Evolutionary conservation across 2,329 filamentous ascomycete species (phyloP).

Genomic region (Pseudopyrenochaeta lycopersici): DNA sequence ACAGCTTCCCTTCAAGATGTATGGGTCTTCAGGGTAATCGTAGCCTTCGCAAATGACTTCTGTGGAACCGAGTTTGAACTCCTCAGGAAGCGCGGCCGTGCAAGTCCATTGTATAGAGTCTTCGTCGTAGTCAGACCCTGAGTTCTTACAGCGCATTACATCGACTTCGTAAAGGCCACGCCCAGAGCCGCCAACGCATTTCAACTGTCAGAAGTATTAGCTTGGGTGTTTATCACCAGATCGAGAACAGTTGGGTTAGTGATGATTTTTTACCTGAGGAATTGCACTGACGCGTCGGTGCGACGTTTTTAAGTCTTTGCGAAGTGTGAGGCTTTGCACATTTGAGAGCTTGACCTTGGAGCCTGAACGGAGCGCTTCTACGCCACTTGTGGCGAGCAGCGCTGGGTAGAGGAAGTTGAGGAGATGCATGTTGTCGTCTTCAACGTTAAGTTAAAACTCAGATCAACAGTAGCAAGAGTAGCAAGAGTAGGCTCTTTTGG

Average conservation of each 20-base stretch:
- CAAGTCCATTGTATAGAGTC: conserved; percentile 95
- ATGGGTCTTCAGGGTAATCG: conserved; percentile 75
- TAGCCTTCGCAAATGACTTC: conserved; percentile 96
- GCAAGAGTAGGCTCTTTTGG: background rate
- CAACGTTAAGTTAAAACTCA: background rate
- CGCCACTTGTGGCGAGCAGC: conserved; percentile 41
- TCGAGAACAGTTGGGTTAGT: background rate
- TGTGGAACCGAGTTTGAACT: conserved; percentile 80
- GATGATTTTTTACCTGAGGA: conserved; percentile 58
- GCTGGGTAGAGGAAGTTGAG: conserved; percentile 41
- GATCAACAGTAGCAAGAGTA: background rate
- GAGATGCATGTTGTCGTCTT: conserved; percentile 36
- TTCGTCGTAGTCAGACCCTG: conserved; percentile 79
- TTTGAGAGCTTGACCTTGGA: conserved; percentile 69
- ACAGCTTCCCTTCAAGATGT: conserved; percentile 90
- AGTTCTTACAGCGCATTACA: conserved; percentile 88
- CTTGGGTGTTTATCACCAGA: background rate
- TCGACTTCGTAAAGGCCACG: conserved; percentile 75
- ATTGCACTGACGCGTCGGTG: conserved; percentile 79
- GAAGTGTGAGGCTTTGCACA: conserved; percentile 82
- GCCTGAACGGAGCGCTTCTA: conserved; percentile 44
- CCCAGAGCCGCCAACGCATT: conserved; percentile 73
- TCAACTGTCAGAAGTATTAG: conserved; percentile 62
- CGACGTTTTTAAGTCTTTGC: conserved; percentile 71
- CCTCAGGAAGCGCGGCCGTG: conserved; percentile 68